Base-by-base conservation (phyloP, 345 rosid genomes). In the Eucalyptus brandiana region DNA sequence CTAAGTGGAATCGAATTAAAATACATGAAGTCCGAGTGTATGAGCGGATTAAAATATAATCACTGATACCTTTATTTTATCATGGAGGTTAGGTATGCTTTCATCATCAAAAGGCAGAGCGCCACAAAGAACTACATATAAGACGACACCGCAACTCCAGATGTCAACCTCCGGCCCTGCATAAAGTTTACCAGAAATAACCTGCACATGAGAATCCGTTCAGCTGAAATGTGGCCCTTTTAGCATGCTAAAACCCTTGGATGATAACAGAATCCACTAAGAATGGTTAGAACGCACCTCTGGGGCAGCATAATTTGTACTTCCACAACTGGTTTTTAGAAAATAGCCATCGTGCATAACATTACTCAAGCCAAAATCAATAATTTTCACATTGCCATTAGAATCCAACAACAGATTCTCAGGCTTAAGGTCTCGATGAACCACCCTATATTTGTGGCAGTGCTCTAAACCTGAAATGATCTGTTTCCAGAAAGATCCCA, bases 141-240 rank as follows among this genome's bases (percentile, higher is more conserved):
- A 92, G 90, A 96, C 96, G 58, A 98, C 98, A 48, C 99, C 99
- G 85, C 99, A 98, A 91, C 99, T 98, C 99, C 99, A 98, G 56
- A 98, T 99, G 91, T 98, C 99, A 86, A 98, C 97, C 93, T 97
- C 99, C 67, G 99, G 97, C 30, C 99, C 99, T 88, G 97, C 98
- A 91, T 98, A 98, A 90, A 96, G 91, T 89, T 96, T 97, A 44
- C 97, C 98, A 6, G 98, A 96, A 87, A 98, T 93, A 42, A 98
- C 98, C 99, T 98, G 91, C 65, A 93, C 89, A 54, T 12, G 89
- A 88, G 32, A 89, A 86, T 50, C 62, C 2, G 16, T 32, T 34
- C 87, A 86, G 42, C 83, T 65, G 26, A 87, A 44, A 44, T 1
- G 54, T 19, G 65, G 67, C 37, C 87, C 42, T 37, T n/a, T 18